Base-by-base conservation (phyloP, 148 eudicot genomes). In the Diospyros lotus region DNA sequence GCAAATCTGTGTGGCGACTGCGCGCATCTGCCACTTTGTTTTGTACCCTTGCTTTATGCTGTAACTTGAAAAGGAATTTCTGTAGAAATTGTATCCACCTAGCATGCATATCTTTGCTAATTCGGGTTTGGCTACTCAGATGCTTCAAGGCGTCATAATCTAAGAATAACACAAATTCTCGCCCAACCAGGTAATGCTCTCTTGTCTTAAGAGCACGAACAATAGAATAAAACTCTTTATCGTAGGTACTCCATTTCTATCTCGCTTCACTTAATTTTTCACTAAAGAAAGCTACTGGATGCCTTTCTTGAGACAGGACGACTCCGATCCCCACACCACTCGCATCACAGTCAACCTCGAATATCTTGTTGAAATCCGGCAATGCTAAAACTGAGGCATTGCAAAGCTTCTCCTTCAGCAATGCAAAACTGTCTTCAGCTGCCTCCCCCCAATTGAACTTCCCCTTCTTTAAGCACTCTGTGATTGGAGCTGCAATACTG, bases 321-420 rank as follows among this genome's bases (percentile, higher is more conserved):
- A 6, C 66, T 41, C 66, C 42, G 4, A 63, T 63, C 10, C 66
- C 66, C 40, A 63, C 66, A 1, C 66, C 66, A 63, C 66, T 63
- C 0, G 66, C 41, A 5, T 63, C 66, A 63, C 42, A 63, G 1
- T 63, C 66, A 63, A 63, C 40, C 66, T 63, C 41, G 28, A 63
- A 63, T 8, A 63, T 0, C 41, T 18, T 63, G 38, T 63, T 41
- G 10, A 63, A 63, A 28, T 18, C 7, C 2, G 66, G 42, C 10
- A 63, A 63, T 28, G 66, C 66, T 4, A 63, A 28, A 2, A 63
- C 66, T 15, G 42, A 43, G 10, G 66, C 41, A 17, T 1, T 18
- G 10, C 66, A 63, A 3, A 65, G 14, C 45, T 40, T 65, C 48
- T 64, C 48, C 6, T 65, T 65, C 9, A 65, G 7, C 48, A 65